Base-by-base conservation (phyloP, 306 rosid species). In the Cyclanthera cordifolia region DNA sequence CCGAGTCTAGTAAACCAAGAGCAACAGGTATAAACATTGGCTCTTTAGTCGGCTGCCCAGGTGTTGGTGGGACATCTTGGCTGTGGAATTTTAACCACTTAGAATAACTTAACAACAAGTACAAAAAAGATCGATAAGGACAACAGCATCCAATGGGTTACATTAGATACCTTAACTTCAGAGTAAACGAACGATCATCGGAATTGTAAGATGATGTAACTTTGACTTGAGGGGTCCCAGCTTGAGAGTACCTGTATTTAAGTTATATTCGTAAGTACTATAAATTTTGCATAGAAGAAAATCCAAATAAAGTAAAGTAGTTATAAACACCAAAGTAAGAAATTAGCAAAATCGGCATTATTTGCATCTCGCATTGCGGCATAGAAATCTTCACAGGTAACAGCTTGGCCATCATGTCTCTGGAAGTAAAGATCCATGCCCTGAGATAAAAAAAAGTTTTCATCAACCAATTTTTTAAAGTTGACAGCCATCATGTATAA, bases 371-470 rank as follows among this genome's bases (percentile, higher is more conserved):
- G 85, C 99, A 94, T 94, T 75, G 99, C 97, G 61, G 91, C 88
- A 30, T 45, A 94, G 78, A 90, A 94, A 56, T 94, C 96, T 88
- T 94, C 99, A 78, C 99, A 94, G 37, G 99, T 94, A 55, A 94
- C 99, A 70, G 99, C 99, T 77, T 94, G 96, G 27, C 90, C 96
- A 79, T 94, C 99, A 71, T 94, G 99, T 78, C 97, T 88, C 84
- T 90, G 75, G 71, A 94, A 94, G 74, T 94, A 94, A 73, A 94
- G 95, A 85, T 90, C 99, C 99, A 94, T 94, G 79, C 99, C 99
- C 99, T 94, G 82, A 70, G 72, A 78, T 53, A 41, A 15, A 54
- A 46, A 32, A 50, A 72, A 74, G n/a, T 37, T 77, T 71, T 27
- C 9, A 21, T 46, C 54, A 53, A 43, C 69, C 53, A 64, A 64